Conservation (phyloP, 192 early-diverging fungal species). For the Spizellomyces sp. region DNA sequence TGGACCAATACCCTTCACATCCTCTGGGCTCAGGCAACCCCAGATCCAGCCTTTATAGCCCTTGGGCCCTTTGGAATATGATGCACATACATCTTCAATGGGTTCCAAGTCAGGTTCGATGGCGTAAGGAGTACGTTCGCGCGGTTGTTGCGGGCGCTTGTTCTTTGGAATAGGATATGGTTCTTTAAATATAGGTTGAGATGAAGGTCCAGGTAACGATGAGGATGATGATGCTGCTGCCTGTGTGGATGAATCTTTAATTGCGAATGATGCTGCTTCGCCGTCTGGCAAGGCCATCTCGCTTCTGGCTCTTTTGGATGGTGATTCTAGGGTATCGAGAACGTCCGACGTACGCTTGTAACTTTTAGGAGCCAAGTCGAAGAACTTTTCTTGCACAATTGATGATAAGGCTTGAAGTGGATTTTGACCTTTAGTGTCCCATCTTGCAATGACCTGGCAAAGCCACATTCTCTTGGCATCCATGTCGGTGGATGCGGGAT, state of each 20-base stretch:
- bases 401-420: not conserved
- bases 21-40: not conserved
- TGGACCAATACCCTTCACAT: not conserved
- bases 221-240: too few relatives aligned
- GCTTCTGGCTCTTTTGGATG: too few relatives aligned
- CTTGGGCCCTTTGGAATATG: not conserved
- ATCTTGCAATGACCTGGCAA: not conserved
- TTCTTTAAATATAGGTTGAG: too few relatives aligned
- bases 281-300: too few relatives aligned
- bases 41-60: not conserved
- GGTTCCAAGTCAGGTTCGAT: not conserved
- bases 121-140: conserved; percentile 7
- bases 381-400: too few relatives aligned
- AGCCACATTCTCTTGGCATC: not conserved
- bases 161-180: not conserved
- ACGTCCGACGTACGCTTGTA: too few relatives aligned
- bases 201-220: too few relatives aligned
- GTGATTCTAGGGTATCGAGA: too few relatives aligned
- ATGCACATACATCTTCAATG: not conserved
- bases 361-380: too few relatives aligned
- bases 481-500: not conserved
- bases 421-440: not conserved
- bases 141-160: not conserved
- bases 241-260: too few relatives aligned
- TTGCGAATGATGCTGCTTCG: too few relatives aligned